phyloP scores from a whole-genome alignment of 345 rosid species.

The Capsella bursapastoris region DNA sequence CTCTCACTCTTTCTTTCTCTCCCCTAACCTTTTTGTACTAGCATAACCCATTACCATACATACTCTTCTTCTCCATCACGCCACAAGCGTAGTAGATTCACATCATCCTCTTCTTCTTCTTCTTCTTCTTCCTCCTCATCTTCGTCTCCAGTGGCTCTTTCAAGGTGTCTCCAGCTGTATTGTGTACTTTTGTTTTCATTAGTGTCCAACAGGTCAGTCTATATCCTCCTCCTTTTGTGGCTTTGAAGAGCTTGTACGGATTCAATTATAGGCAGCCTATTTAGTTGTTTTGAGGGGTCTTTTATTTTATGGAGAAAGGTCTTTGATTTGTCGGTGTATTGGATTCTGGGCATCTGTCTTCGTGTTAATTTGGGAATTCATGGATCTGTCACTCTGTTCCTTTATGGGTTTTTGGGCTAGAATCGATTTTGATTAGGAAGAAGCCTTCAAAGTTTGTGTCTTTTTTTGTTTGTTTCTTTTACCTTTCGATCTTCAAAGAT shows the following conservation, averaged over 20 bases:
- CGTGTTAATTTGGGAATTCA: slow-evolving; percentile 60
- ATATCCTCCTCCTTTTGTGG: neutral
- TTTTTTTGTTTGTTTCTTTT: slow-evolving; percentile 6
- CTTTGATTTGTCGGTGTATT: slow-evolving; percentile 29
- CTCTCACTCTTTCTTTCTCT: slow-evolving; percentile 36
- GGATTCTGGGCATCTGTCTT: slow-evolving; percentile 60
- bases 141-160: neutral
- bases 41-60: slow-evolving; percentile 50
- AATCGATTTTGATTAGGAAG: slow-evolving; percentile 64
- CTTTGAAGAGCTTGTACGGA: slow-evolving; percentile 6
- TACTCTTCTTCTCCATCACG: slow-evolving; percentile 34
- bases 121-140: slow-evolving; percentile 17
- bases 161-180: slow-evolving; percentile 8
- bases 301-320: slow-evolving; percentile 18
- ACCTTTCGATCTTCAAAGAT: slow-evolving; percentile 51
- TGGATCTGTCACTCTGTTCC: slow-evolving; percentile 61
- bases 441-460: slow-evolving; percentile 26
- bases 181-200: slow-evolving; percentile 1
- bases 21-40: slow-evolving; percentile 45
- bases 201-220: slow-evolving; percentile 31
- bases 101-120: slow-evolving; percentile 48
- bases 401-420: slow-evolving; percentile 76
- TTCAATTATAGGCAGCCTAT: neutral
- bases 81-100: slow-evolving; percentile 47
- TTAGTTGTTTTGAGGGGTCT: slow-evolving; percentile 2